Conservation (phyloP, 2,329 filamentous ascomycete genomes). For the Chalaropsis thielavioides region DNA sequence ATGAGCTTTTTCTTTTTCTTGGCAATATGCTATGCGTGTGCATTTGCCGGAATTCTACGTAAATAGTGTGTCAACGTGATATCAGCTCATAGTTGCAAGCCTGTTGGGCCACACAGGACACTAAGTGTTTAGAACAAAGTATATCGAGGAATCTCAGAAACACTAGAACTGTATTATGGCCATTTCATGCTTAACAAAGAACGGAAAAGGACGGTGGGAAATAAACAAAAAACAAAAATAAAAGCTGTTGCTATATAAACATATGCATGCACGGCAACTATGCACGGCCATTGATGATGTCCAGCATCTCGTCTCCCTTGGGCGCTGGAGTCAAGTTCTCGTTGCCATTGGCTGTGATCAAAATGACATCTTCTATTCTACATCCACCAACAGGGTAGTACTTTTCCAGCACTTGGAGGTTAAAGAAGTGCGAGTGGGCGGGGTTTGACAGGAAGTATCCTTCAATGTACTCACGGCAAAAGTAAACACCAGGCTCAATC, state of each 20-base stretch:
- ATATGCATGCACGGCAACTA: not conserved
- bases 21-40: not conserved
- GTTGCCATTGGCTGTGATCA: constrained; percentile 61
- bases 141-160: not conserved
- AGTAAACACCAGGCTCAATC: constrained; percentile 69
- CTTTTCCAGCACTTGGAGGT: constrained; percentile 46
- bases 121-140: no score
- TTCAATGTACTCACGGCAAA: constrained; percentile 59
- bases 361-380: constrained; percentile 80
- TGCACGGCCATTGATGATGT: constrained; percentile 37
- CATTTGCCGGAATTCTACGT: not conserved
- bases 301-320: constrained; percentile 57
- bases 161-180: not conserved
- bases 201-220: no score
- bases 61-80: not conserved
- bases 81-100: not conserved
- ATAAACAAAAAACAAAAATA: not conserved
- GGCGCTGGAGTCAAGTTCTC: constrained; percentile 75
- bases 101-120: no score
- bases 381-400: constrained; percentile 78
- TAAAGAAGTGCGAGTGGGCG: constrained; percentile 48
- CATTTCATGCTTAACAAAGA: not conserved
- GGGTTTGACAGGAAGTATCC: constrained; percentile 48
- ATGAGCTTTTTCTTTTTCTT: not conserved
- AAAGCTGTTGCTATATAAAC: not conserved